Percentiles rank a stretch among this genome's conserved stretches.
Evolutionary conservation across 495 filamentous ascomycete genomes (phyloP).

Genomic region (Jackrogersella minutella): DNA sequence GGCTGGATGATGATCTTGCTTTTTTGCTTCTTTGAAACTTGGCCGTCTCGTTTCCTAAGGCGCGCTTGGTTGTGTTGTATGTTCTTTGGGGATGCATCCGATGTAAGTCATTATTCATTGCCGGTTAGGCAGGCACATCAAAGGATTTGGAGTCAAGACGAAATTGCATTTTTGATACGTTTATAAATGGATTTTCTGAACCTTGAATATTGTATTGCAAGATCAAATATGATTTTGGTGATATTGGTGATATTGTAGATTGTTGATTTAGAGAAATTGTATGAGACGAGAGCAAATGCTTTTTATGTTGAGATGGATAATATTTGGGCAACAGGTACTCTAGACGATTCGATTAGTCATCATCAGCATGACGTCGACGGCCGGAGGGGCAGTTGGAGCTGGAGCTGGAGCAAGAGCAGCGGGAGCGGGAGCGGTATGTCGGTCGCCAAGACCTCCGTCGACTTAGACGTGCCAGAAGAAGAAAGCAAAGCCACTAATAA

Average conservation of each 20-base stretch:
- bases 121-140: conserved; percentile 10
- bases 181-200: not conserved
- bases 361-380: conserved; percentile 22
- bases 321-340: not conserved
- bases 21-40: conserved; percentile 6
- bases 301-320: not conserved
- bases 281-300: no score
- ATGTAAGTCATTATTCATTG: conserved; percentile 26
- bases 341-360: not conserved
- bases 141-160: conserved; percentile 24
- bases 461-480: conserved; percentile 11
- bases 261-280: no score
- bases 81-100: not conserved
- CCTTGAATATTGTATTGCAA: no score
- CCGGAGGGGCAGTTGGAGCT: conserved; percentile 8
- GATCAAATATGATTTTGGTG: no score
- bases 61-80: not conserved
- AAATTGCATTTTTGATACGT: conserved; percentile 32
- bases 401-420: not conserved
- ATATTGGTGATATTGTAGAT: no score
- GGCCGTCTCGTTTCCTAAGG: conserved; percentile 3
- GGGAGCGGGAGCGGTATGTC: conserved; percentile 4
- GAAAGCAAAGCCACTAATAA: not conserved
- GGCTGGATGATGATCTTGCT: conserved; percentile 1
- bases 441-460: conserved; percentile 32